Percentiles rank a stretch among this genome's conserved stretches.
Evolutionary conservation across 2,329 filamentous ascomycete genomes (phyloP).

Genomic region (Paecilomyces sp.): DNA sequence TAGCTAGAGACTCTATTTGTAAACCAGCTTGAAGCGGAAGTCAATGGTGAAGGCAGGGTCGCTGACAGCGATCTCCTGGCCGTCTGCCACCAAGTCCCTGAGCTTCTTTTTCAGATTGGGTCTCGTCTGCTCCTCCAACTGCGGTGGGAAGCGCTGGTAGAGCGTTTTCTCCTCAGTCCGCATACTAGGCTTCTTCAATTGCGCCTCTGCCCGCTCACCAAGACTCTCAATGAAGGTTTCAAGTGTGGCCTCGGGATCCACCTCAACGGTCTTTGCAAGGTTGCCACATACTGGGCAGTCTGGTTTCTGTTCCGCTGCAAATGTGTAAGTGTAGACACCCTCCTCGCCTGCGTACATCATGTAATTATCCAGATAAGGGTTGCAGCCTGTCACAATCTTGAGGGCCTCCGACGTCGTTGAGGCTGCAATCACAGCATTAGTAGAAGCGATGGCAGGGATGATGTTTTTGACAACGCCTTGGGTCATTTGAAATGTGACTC

Average conservation of each 20-base stretch:
- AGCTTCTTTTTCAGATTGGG: slow-evolving; percentile 76
- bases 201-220: slow-evolving; percentile 75
- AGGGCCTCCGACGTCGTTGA: slow-evolving; percentile 95
- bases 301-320: slow-evolving; percentile 85
- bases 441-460: slow-evolving; percentile 95
- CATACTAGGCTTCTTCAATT: slow-evolving; percentile 89
- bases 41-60: slow-evolving; percentile 81
- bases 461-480: slow-evolving; percentile 99
- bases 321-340: slow-evolving; percentile 94
- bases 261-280: slow-evolving; percentile 64
- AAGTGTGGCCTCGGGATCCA: slow-evolving; percentile 66
- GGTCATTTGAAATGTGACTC: slow-evolving; percentile 90
- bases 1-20: slow-evolving; percentile 22
- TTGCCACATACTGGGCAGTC: slow-evolving; percentile 94
- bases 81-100: slow-evolving; percentile 66
- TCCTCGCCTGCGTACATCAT: slow-evolving; percentile 99
- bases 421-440: slow-evolving; percentile 92
- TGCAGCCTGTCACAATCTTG: slow-evolving; percentile 80
- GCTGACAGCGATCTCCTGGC: slow-evolving; percentile 85
- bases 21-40: slow-evolving; percentile 54
- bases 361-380: slow-evolving; percentile 83
- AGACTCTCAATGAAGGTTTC: slow-evolving; percentile 80
- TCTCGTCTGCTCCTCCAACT: slow-evolving; percentile 76
- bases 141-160: slow-evolving; percentile 79
- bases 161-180: slow-evolving; percentile 73